These are phyloP conservation scores for Baorangia bicolor DNA, from an alignment of 768 basidiomycete genomes.

Conservation along the genomic window DNA sequence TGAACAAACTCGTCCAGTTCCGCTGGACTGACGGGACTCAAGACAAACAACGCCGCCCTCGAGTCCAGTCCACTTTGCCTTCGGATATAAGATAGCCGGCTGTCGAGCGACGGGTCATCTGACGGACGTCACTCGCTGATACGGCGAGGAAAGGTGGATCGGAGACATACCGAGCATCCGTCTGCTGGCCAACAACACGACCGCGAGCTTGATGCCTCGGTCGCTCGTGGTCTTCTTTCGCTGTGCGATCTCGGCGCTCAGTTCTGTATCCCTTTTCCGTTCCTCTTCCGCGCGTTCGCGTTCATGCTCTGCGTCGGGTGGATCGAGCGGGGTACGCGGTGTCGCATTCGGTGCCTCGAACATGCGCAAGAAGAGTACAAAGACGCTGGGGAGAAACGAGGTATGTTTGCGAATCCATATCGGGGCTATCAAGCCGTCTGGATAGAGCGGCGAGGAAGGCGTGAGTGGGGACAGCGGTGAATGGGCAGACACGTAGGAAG, in stretches of 20 bases:
- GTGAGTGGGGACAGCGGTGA: slow-evolving; percentile 95
- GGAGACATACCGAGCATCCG: slow-evolving; percentile 71
- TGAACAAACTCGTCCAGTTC: slow-evolving; percentile 89
- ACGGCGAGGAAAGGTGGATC: not conserved
- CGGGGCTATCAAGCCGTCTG: slow-evolving; percentile 94
- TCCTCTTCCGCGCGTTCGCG: slow-evolving; percentile 67
- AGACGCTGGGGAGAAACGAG: slow-evolving; percentile 86
- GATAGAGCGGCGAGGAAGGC: slow-evolving; percentile 83
- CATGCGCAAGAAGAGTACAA: slow-evolving; percentile 86
- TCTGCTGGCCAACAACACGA: slow-evolving; percentile 88
- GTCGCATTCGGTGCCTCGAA: slow-evolving; percentile 59
- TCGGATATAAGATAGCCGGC: slow-evolving; percentile 82
- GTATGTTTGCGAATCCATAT: slow-evolving; percentile 98
- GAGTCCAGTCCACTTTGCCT: slow-evolving; percentile 88
- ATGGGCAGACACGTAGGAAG: slow-evolving; percentile 58
- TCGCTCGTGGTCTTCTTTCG: slow-evolving; percentile 81
- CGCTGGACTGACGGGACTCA: slow-evolving; percentile 84
- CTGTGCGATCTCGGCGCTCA: slow-evolving; percentile 76
- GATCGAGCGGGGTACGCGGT: slow-evolving; percentile 53
- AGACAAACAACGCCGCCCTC: slow-evolving; percentile 88
- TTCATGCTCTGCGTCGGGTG: slow-evolving; percentile 52
- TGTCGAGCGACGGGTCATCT: slow-evolving; percentile 87
- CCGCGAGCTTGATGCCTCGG: slow-evolving; percentile 89
- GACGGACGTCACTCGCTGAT: not conserved
- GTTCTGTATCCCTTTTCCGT: slow-evolving; percentile 65